phyloP scores from a whole-genome alignment of 2,329 filamentous ascomycete species.

The Emergomyces africanus region DNA sequence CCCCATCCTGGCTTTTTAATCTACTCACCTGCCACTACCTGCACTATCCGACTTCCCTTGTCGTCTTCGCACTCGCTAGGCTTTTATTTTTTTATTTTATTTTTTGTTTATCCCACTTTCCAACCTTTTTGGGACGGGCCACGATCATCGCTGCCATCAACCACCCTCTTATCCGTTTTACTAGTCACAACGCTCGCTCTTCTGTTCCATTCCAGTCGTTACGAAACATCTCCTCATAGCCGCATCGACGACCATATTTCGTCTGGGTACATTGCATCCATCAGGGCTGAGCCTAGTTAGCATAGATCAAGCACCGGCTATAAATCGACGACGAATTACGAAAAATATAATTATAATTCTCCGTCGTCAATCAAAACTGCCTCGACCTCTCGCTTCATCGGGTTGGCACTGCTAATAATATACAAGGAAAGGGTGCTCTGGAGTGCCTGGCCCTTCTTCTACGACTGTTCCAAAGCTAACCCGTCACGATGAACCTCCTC shows the following conservation, averaged over 20 bases:
- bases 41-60: background rate
- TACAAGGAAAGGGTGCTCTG: constrained; percentile 18
- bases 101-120: constrained; percentile 11
- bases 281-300: background rate
- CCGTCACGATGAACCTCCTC: constrained; percentile 20
- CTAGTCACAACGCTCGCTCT: background rate
- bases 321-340: background rate
- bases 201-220: background rate
- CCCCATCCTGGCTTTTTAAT: background rate
- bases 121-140: constrained; percentile 3
- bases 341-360: too few relatives aligned
- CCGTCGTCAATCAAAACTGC: background rate
- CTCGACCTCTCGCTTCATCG: background rate
- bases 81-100: constrained; percentile 11
- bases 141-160: background rate
- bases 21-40: background rate
- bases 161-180: background rate
- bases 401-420: constrained; percentile 16
- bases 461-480: constrained; percentile 18
- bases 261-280: background rate
- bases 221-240: background rate
- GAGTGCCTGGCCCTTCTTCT: constrained; percentile 15
- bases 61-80: background rate
- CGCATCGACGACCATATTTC: background rate
- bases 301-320: too few relatives aligned